Conservation (phyloP, 2,329 filamentous ascomycete genomes). For the Apiospora aurea region DNA sequence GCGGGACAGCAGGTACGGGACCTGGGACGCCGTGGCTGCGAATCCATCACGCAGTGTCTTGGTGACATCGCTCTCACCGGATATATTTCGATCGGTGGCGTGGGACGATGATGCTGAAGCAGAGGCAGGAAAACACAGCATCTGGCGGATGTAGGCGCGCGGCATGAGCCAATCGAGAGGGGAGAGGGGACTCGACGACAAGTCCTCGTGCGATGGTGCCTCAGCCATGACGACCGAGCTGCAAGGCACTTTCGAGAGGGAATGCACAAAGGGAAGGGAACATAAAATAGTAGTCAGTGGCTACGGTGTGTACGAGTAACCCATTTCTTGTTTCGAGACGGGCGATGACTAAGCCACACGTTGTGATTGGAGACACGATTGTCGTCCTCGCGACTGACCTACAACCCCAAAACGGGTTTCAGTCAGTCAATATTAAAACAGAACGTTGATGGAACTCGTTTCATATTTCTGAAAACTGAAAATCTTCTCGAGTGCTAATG, state of each 20-base stretch:
- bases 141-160: slow-evolving; percentile 38
- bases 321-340: not conserved
- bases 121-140: slow-evolving; percentile 35
- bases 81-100: not conserved
- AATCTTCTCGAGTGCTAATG: not conserved
- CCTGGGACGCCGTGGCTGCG: slow-evolving; percentile 30
- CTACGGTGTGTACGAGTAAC: not conserved
- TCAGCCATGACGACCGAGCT: not conserved
- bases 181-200: slow-evolving; percentile 24
- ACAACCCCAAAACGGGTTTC: too few species aligned
- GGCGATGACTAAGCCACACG: not conserved
- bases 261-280: too few species aligned
- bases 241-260: not conserved
- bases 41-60: slow-evolving; percentile 32
- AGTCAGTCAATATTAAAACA: too few species aligned
- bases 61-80: slow-evolving; percentile 18
- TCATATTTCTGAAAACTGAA: not conserved
- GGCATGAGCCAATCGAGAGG: slow-evolving; percentile 41
- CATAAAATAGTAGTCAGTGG: not conserved
- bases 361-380: not conserved
- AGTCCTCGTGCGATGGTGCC: not conserved
- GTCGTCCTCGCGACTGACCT: too few species aligned
- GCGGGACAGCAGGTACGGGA: slow-evolving; percentile 38
- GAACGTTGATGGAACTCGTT: not conserved
- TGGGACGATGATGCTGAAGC: not conserved